phyloP scores from a whole-genome alignment of 768 basidiomycete species.

The Strobilomyces confusus region DNA sequence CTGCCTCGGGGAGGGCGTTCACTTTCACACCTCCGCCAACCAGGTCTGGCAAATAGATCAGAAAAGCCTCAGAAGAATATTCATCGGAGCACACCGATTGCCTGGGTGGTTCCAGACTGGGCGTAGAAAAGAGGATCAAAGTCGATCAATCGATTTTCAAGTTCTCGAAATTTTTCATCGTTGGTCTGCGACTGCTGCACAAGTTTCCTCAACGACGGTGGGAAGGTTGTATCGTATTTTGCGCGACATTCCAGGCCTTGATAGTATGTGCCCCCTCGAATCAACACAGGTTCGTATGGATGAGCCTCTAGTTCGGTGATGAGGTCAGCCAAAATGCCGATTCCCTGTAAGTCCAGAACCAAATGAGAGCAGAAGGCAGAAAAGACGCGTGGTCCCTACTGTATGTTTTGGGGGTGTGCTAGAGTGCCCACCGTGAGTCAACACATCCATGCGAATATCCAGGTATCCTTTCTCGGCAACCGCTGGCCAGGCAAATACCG shows the following conservation, averaged over 20 bases:
- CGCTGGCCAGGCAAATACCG: conserved; percentile 29
- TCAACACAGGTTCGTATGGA: conserved; percentile 35
- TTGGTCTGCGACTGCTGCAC: conserved; percentile 20
- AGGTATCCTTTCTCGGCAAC: conserved; percentile 43
- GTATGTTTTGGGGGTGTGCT: conserved; percentile 52
- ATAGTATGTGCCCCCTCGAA: conserved; percentile 25
- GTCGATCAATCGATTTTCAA: conserved; percentile 14
- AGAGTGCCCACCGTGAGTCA: conserved; percentile 52
- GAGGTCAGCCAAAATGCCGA: conserved; percentile 50
- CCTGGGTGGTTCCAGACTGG: conserved; percentile 26
- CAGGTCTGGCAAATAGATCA: conserved; percentile 35
- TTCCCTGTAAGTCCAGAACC: conserved; percentile 25
- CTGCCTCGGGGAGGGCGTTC: conserved; percentile 45
- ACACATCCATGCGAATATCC: conserved; percentile 39
- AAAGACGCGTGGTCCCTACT: conserved; percentile 22
- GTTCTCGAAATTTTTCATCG: conserved; percentile 17
- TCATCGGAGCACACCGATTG: conserved; percentile 18
- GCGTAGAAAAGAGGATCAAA: conserved; percentile 21
- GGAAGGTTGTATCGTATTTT: conserved; percentile 36
- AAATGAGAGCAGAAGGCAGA: not conserved
- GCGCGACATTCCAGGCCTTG: conserved; percentile 39
- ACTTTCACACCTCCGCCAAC: conserved; percentile 41
- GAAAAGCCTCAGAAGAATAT: conserved; percentile 11
- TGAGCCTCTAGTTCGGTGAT: conserved; percentile 45
- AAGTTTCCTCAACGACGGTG: conserved; percentile 18